Conservation (phyloP, 225 moss, liverwort and hornwort genomes). For the Pseudisothecium myosuroides region DNA sequence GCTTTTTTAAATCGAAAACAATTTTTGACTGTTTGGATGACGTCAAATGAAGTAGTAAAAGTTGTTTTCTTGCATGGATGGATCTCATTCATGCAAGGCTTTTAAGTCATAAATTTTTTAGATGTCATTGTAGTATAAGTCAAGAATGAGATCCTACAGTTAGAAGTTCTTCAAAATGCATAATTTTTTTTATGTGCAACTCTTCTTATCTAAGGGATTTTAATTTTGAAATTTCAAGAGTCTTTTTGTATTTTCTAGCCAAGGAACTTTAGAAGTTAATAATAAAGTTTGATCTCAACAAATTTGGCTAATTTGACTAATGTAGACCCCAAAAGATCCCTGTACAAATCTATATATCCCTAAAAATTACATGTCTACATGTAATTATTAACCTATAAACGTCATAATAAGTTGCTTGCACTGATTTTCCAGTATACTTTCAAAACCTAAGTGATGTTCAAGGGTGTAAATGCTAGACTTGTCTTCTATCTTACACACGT, state of each 20-base stretch:
- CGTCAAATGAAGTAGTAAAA: not conserved
- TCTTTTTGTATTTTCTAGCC: not conserved
- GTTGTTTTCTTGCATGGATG: not conserved
- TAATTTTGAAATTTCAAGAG: rapidly evolving
- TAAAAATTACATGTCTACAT: not conserved
- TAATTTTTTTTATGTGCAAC: not conserved
- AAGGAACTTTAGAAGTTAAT: not conserved
- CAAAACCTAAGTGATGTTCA: not conserved
- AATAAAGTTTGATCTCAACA: not conserved
- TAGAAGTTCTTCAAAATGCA: not conserved
- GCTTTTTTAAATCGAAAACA: not conserved
- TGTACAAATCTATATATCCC: not conserved
- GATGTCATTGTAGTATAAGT: not conserved
- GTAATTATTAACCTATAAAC: not conserved
- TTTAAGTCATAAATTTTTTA: not conserved
- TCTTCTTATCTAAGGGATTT: not conserved
- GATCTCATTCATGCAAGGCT: not conserved
- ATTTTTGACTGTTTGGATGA: not conserved
- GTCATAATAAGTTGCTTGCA: not conserved
- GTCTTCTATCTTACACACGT: too few species aligned
- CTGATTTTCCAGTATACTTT: not conserved
- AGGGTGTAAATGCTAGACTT: not conserved
- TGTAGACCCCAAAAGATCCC: not conserved
- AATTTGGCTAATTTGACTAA: not conserved
- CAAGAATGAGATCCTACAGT: rapidly evolving